Percentiles rank a stretch among this genome's conserved stretches.
These are phyloP conservation scores for Fulvia fulva DNA, from an alignment of 2,329 filamentous ascomycete genomes.

Conservation along the genomic window DNA sequence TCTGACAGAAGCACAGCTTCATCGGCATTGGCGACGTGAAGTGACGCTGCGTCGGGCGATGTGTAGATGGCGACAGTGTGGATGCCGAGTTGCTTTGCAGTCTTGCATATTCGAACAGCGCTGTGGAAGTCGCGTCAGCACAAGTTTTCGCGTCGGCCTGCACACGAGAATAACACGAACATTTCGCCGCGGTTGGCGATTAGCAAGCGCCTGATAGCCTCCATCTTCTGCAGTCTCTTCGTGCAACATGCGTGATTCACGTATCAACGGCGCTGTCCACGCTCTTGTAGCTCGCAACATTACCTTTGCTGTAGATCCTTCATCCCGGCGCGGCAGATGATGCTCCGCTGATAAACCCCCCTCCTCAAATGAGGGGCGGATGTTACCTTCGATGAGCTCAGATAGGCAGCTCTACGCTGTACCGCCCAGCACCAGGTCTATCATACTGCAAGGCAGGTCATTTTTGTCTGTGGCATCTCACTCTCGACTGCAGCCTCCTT, in stretches of 20 bases:
- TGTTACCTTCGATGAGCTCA: neutral
- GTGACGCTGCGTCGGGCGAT: constrained; percentile 51
- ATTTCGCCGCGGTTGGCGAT: constrained; percentile 61
- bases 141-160: neutral
- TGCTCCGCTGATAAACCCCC: constrained; percentile 17
- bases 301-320: neutral
- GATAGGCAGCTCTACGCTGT: constrained; percentile 4
- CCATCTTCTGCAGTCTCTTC: neutral
- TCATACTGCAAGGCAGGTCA: neutral
- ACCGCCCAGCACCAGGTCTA: neutral
- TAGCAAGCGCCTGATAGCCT: constrained; percentile 36
- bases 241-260: neutral
- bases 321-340: neutral
- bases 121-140: constrained; percentile 6
- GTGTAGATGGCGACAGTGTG: constrained; percentile 57
- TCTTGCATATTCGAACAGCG: constrained; percentile 47
- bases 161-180: constrained; percentile 6
- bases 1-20: constrained; percentile 50
- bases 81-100: constrained; percentile 49
- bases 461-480: neutral
- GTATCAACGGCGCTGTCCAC: neutral
- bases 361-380: constrained; percentile 1
- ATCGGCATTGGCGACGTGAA: constrained; percentile 53
- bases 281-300: neutral
- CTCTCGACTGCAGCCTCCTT: neutral